phyloP scores from a whole-genome alignment of 495 filamentous ascomycete species.

The Lindgomyces ingoldianus region DNA sequence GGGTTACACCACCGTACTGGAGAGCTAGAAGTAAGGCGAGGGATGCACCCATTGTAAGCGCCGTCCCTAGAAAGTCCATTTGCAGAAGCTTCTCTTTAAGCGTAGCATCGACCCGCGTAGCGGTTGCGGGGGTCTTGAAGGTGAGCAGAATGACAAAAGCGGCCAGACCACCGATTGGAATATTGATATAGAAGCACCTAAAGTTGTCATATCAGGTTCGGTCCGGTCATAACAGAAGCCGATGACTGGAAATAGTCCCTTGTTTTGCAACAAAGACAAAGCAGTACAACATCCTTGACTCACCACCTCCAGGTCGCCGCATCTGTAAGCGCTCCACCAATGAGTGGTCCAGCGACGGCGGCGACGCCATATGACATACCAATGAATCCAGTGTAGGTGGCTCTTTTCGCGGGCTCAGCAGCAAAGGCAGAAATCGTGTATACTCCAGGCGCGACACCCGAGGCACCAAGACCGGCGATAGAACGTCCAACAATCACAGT shows the following conservation, averaged over 20 bases:
- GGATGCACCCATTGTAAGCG: slow-evolving; percentile 31
- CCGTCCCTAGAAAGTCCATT: slow-evolving; percentile 36
- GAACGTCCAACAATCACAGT: slow-evolving; percentile 82
- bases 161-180: slow-evolving; percentile 52
- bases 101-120: slow-evolving; percentile 27
- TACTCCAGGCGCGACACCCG: slow-evolving; percentile 79
- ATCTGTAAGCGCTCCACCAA: slow-evolving; percentile 44
- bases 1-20: slow-evolving; percentile 37
- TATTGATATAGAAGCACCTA: slow-evolving; percentile 54
- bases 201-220: not conserved
- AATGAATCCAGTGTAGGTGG: slow-evolving; percentile 70
- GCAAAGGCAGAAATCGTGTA: slow-evolving; percentile 76
- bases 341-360: slow-evolving; percentile 46
- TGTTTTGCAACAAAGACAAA: no score
- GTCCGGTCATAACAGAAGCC: not conserved
- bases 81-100: slow-evolving; percentile 39
- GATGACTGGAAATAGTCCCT: no score
- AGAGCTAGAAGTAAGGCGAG: slow-evolving; percentile 36
- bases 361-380: slow-evolving; percentile 80
- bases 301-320: slow-evolving; percentile 65
- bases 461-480: slow-evolving; percentile 77
- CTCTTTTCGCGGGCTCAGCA: slow-evolving; percentile 68
- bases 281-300: no score
- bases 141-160: slow-evolving; percentile 48
- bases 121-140: slow-evolving; percentile 42